phyloP scores from a whole-genome alignment of 2,329 filamentous ascomycete species.

The Arthrobotrys iridis region DNA sequence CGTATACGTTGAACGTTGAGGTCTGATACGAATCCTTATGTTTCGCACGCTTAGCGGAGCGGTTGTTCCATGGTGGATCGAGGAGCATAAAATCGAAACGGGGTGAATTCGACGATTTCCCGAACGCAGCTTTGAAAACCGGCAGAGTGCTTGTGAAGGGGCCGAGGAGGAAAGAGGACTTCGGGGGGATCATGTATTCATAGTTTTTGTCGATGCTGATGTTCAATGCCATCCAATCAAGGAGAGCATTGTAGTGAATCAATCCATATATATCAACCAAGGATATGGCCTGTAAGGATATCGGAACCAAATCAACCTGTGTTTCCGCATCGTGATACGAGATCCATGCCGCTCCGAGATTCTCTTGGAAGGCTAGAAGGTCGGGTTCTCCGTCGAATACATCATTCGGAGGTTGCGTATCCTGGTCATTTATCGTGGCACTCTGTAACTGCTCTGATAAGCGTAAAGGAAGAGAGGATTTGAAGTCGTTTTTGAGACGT shows the following conservation, averaged over 20 bases:
- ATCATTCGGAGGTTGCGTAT: background rate
- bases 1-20: constrained; percentile 64
- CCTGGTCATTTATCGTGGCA: background rate
- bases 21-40: constrained; percentile 65
- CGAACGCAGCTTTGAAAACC: constrained; percentile 36
- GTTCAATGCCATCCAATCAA: constrained; percentile 38
- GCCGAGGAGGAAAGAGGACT: constrained; percentile 56
- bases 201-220: constrained; percentile 26
- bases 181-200: constrained; percentile 55
- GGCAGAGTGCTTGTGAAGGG: constrained; percentile 45
- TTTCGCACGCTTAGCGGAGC: constrained; percentile 71
- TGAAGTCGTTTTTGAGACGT: constrained; percentile 19
- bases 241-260: constrained; percentile 37
- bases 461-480: constrained; percentile 16
- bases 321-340: background rate
- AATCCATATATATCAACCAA: constrained; percentile 41
- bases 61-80: constrained; percentile 84
- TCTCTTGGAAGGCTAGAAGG: constrained; percentile 37
- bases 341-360: constrained; percentile 19
- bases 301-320: constrained; percentile 11
- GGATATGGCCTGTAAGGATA: constrained; percentile 35
- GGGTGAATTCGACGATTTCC: constrained; percentile 17
- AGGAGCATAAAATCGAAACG: constrained; percentile 75
- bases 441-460: background rate
- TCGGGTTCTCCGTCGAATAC: constrained; percentile 19